Conservation (phyloP, 768 basidiomycete species). For the Lyophyllum shimeji region DNA sequence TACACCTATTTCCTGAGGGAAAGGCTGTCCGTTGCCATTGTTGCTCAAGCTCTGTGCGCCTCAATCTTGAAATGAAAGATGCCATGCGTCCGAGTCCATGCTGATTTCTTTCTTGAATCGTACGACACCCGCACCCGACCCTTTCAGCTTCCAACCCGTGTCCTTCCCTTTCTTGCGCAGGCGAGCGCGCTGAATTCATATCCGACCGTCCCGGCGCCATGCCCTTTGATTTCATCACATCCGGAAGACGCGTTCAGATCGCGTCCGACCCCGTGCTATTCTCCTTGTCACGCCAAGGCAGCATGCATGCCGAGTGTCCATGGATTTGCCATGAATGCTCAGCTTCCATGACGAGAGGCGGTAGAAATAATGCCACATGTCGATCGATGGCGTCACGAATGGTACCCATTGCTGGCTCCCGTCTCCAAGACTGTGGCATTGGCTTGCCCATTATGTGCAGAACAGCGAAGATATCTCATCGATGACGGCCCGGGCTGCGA, state of each 20-base stretch:
- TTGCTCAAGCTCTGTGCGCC: not conserved
- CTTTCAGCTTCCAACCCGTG: slow-evolving; percentile 11
- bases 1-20: not conserved
- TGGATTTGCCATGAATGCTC: not conserved
- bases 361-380: slow-evolving; percentile 7
- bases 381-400: slow-evolving; percentile 7
- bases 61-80: not conserved
- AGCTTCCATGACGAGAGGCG: not conserved
- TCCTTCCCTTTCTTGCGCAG: slow-evolving; percentile 6
- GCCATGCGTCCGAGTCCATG: slow-evolving; percentile 5
- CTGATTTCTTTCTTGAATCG: not conserved
- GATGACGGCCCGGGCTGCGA: slow-evolving; percentile 7
- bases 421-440: not conserved
- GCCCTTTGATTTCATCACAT: not conserved
- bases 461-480: slow-evolving; percentile 1
- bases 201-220: slow-evolving; percentile 2
- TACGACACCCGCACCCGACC: slow-evolving; percentile 3
- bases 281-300: not conserved
- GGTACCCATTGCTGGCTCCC: not conserved
- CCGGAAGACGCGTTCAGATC: not conserved
- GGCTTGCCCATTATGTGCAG: slow-evolving; percentile 2
- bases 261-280: not conserved
- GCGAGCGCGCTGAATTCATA: slow-evolving; percentile 10
- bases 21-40: not conserved
- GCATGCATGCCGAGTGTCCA: not conserved